These are phyloP conservation scores for Dryas alaskensis DNA, from an alignment of 306 rosid genomes.

Conservation along the genomic window DNA sequence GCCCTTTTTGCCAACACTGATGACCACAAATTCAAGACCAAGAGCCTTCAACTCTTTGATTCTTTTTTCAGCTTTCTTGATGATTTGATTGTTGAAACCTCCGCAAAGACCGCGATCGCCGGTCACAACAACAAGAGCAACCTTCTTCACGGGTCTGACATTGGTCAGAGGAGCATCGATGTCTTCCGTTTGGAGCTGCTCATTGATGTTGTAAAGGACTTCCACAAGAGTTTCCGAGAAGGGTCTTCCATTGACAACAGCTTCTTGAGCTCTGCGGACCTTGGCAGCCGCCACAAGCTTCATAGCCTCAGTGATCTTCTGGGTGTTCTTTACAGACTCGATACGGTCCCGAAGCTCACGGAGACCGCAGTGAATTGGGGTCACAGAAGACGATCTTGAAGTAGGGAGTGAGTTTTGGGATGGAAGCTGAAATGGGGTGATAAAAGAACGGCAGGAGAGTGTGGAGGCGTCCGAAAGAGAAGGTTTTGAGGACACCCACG, in stretches of 20 bases:
- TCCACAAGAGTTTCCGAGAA: slow-evolving; percentile 85
- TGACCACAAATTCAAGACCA: slow-evolving; percentile 55
- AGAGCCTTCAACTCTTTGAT: slow-evolving; percentile 63
- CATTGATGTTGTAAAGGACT: slow-evolving; percentile 88
- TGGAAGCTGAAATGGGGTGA: slow-evolving; percentile 67
- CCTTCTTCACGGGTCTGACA: slow-evolving; percentile 72
- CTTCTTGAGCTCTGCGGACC: slow-evolving; percentile 94
- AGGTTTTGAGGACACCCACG: slow-evolving; percentile 59
- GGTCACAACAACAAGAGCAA: slow-evolving; percentile 71
- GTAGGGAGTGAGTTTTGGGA: slow-evolving; percentile 36
- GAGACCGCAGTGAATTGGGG: slow-evolving; percentile 61
- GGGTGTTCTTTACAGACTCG: slow-evolving; percentile 74
- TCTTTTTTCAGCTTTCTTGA: slow-evolving; percentile 69
- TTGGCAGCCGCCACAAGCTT: slow-evolving; percentile 95
- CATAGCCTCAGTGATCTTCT: slow-evolving; percentile 94
- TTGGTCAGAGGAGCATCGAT: slow-evolving; percentile 68
- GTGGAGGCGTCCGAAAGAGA: slow-evolving; percentile 61
- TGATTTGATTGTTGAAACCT: slow-evolving; percentile 53
- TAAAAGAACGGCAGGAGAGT: slow-evolving; percentile 56
- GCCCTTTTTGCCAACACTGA: slow-evolving; percentile 88
- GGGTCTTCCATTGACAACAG: slow-evolving; percentile 85
- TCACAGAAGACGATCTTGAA: slow-evolving; percentile 29
- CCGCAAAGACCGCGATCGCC: slow-evolving; percentile 95
- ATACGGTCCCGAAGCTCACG: slow-evolving; percentile 76
- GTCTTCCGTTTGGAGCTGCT: slow-evolving; percentile 83